Evolutionary conservation across 805 yeast species (phyloP), one percentile per base, ranked within the genome.

Genomic region (Saturnispora sekii): DNA sequence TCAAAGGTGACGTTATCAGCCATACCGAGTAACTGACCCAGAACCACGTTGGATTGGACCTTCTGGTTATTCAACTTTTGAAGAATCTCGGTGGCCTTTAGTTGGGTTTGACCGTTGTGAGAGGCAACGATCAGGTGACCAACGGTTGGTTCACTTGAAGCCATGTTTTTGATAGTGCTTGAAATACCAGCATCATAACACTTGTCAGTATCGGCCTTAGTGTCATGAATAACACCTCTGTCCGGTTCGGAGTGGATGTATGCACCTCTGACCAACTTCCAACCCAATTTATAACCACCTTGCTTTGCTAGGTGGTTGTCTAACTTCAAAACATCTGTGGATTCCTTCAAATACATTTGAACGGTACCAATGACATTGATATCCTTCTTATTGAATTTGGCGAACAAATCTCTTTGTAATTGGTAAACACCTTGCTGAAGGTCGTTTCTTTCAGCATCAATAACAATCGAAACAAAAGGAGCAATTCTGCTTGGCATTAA

Each of bases 1-100:
- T 84, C 86, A 60, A 74, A 73, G 21, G 96, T 86, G 49, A 85
- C 76, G 56, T 83, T 81, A 63, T 89, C 97, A 42, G 95, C 94
- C 97, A 89, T 90, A 32, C 97, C 97, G 59, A 90, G 69, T 52
- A 89, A 74, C 68, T 90, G 97, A 36, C 90, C 97, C 54, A 88
- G 70, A 7, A 84, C 87, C 21, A 89, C 83, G 53, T 84, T 84
- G 38, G 78, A 67, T 48, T 66, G 67, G 28, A 61, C 66, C 54
- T 53, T 60, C 59, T 43, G 34, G 31, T 46, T 37, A 14, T 32
- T 29, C 1, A 46, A 8, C 4, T 18, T 10, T 35, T 62, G 57
- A 41, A 85, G 62, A 48, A 77, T 65, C 44, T 76, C 68, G 21
- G 90, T 78, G 11, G 86, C 93, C 54, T 76, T 67, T 53, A 76